These are phyloP conservation scores for Amylocystis lapponica DNA, from an alignment of 768 basidiomycete species.

Conservation along the genomic window DNA sequence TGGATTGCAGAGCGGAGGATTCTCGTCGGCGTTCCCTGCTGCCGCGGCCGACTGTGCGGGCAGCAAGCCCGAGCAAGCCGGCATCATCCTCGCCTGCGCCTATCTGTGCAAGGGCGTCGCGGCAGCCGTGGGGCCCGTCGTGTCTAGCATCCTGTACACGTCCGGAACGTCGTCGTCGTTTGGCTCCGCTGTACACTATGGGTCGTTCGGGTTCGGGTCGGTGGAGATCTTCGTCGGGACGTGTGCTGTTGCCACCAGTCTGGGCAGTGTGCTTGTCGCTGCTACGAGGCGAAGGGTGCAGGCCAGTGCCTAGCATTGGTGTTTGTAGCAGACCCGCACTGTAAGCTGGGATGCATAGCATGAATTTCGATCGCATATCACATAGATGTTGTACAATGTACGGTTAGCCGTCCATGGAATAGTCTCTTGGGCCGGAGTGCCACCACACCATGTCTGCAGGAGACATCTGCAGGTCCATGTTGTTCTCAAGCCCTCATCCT, in stretches of 20 bases:
- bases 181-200: constrained; percentile 9
- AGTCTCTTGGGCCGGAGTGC: no score
- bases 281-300: constrained; percentile 8
- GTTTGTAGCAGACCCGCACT: no score
- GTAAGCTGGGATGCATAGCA: no score
- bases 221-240: constrained; percentile 20
- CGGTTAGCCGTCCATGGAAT: no score
- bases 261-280: constrained; percentile 13
- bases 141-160: constrained; percentile 17
- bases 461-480: no score
- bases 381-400: no score
- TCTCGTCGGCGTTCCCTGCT: constrained; percentile 12
- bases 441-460: no score
- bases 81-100: constrained; percentile 12
- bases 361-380: no score
- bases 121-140: constrained; percentile 14
- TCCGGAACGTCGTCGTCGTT: constrained; percentile 8
- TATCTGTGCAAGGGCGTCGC: constrained; percentile 17
- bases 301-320: no score
- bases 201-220: constrained; percentile 14
- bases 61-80: constrained; percentile 17
- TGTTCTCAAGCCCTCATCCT: no score
- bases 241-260: constrained; percentile 16
- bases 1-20: constrained; percentile 17
- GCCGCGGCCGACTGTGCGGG: constrained; percentile 17